A percentile compares a stretch with the other conserved stretches of the same genome.
These are phyloP conservation scores for Geotrichum ghanense DNA, from an alignment of 805 yeast species.

Conservation along the genomic window DNA sequence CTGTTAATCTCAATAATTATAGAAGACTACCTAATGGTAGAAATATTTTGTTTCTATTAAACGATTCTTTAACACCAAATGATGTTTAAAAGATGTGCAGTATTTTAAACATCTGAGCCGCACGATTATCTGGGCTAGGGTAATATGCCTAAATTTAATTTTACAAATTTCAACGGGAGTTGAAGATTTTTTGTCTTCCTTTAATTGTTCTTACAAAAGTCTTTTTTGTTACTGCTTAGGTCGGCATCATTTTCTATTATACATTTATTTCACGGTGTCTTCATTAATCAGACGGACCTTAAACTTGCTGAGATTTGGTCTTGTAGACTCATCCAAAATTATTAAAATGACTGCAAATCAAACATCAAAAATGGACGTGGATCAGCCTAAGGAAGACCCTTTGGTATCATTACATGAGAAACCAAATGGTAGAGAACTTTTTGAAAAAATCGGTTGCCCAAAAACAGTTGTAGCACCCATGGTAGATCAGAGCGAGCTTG, in stretches of 20 bases:
- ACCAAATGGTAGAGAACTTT: conserved; percentile 56
- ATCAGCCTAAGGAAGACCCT: too few relatives aligned
- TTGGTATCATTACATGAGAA: conserved; percentile 14
- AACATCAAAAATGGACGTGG: too few relatives aligned
- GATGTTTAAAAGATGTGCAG: neutral
- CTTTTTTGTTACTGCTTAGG: neutral
- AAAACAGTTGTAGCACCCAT: conserved; percentile 89
- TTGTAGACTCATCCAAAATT: neutral
- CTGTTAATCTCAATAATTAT: too few relatives aligned
- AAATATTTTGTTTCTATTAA: too few relatives aligned
- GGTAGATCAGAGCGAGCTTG: conserved; percentile 96
- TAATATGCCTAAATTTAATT: too few relatives aligned
- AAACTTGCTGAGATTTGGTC: neutral
- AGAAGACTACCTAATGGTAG: too few relatives aligned
- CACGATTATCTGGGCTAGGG: neutral
- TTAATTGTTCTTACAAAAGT: neutral
- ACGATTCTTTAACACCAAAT: too few relatives aligned
- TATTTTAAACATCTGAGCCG: neutral
- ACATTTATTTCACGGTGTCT: too few relatives aligned
- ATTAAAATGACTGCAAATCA: too few relatives aligned
- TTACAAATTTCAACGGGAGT: neutral
- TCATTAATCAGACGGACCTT: too few relatives aligned
- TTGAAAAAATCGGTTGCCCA: conserved; percentile 60
- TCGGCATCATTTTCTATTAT: neutral
- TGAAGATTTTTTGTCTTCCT: neutral